These are phyloP conservation scores for Populus tremula DNA, from an alignment of 345 rosid species.

Conservation along the genomic window DNA sequence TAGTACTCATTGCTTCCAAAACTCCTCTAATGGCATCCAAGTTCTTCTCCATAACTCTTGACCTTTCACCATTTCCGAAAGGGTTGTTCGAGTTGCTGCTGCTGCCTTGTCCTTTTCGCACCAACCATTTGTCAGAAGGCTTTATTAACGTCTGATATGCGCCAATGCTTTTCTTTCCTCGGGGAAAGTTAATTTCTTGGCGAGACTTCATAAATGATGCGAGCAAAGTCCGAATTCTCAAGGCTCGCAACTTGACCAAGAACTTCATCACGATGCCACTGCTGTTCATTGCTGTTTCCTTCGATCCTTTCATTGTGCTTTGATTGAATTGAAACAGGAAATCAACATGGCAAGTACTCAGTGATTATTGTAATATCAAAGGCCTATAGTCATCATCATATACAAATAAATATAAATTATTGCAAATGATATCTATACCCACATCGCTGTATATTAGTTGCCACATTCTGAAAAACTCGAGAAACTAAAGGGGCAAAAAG, in stretches of 20 bases:
- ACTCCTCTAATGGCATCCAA: conserved; percentile 14
- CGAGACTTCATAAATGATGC: conserved; percentile 28
- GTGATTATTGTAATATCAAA: not conserved
- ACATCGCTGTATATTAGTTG: not conserved
- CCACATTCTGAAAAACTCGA: not conserved
- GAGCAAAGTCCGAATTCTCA: conserved; percentile 23
- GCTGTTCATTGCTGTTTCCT: not conserved
- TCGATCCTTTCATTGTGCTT: not conserved
- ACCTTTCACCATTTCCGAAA: not conserved
- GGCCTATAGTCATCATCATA: not conserved
- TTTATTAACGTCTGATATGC: not conserved
- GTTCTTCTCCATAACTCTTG: conserved; percentile 10
- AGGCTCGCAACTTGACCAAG: conserved; percentile 29
- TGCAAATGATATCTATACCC: not conserved
- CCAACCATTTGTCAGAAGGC: not conserved
- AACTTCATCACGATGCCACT: conserved; percentile 26
- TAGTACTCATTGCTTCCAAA: conserved; percentile 4
- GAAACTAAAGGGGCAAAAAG: not conserved
- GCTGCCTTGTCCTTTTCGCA: not conserved
- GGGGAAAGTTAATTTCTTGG: not conserved
- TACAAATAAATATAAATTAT: not conserved
- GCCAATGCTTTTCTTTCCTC: not conserved
- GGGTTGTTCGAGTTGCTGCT: not conserved
- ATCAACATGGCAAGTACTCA: not conserved
- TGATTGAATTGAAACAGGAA: not conserved